These are phyloP conservation scores for Drechslera avenae DNA, from an alignment of 2,329 filamentous ascomycete genomes.

Conservation along the genomic window DNA sequence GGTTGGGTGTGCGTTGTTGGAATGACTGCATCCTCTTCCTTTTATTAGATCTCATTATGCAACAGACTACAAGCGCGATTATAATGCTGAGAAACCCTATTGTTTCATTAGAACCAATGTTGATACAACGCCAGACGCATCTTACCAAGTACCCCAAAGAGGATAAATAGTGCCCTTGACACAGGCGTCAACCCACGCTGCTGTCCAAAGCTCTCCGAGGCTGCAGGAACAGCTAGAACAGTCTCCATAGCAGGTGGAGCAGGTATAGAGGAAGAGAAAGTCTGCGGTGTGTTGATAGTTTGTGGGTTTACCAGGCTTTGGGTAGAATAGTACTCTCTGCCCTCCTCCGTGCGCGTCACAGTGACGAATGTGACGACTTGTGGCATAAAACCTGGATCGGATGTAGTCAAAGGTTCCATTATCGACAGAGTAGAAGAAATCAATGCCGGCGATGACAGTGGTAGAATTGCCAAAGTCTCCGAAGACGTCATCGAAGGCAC, in stretches of 20 bases:
- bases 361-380: slow-evolving; percentile 9
- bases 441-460: neutral
- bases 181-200: slow-evolving; percentile 8
- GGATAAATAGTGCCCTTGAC: slow-evolving; percentile 14
- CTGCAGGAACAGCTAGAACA: neutral
- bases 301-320: neutral
- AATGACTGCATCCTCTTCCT: neutral
- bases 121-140: neutral
- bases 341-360: slow-evolving; percentile 7
- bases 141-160: slow-evolving; percentile 15
- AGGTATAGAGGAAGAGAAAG: neutral
- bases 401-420: neutral
- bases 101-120: neutral
- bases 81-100: slow-evolving; percentile 13
- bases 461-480: too few relatives aligned
- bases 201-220: neutral
- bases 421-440: neutral
- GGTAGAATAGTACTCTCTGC: slow-evolving; percentile 3
- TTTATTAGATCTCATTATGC: slow-evolving; percentile 7
- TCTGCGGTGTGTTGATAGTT: slow-evolving; percentile 1
- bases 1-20: neutral
- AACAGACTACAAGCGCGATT: slow-evolving; percentile 11
- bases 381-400: neutral
- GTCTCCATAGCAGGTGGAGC: neutral
- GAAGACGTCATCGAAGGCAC: neutral